Evolutionary conservation across 2,329 filamentous ascomycete species (phyloP).

Genomic region (Esteya vermicola): DNA sequence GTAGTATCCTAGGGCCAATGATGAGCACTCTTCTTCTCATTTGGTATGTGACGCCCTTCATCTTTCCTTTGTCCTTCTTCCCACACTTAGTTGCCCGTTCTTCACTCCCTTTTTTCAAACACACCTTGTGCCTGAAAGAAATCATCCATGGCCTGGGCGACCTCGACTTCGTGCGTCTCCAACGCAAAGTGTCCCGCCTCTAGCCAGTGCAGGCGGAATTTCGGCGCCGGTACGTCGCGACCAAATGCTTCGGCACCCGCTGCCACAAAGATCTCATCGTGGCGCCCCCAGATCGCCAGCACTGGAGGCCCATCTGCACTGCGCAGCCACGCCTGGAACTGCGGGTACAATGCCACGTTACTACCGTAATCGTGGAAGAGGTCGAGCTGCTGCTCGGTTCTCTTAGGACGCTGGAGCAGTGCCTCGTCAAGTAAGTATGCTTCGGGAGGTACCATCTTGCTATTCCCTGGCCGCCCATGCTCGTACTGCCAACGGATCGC

Average conservation of each 20-base stretch:
- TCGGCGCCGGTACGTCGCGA: slow-evolving; percentile 24
- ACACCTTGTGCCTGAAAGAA: slow-evolving; percentile 16
- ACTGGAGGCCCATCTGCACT: slow-evolving; percentile 31
- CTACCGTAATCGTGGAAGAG: slow-evolving; percentile 42
- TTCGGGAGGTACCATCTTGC: slow-evolving; percentile 25
- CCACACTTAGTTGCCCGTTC: too few relatives aligned
- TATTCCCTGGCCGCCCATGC: slow-evolving; percentile 20
- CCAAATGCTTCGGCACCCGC: slow-evolving; percentile 39
- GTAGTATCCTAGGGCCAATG: too few relatives aligned
- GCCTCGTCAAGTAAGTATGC: slow-evolving; percentile 36
- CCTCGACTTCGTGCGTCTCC: slow-evolving; percentile 18
- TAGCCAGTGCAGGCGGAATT: slow-evolving; percentile 32
- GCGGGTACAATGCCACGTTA: slow-evolving; percentile 38
- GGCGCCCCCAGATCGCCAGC: slow-evolving; percentile 43
- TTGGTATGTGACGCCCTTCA: too few relatives aligned
- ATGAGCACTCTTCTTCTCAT: too few relatives aligned
- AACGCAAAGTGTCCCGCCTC: slow-evolving; percentile 44
- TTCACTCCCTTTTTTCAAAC: slow-evolving; percentile 8
- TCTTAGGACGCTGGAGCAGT: slow-evolving; percentile 30
- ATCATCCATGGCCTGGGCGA: slow-evolving; percentile 14
- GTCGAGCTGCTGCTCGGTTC: slow-evolving; percentile 37
- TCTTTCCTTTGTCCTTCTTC: too few relatives aligned
- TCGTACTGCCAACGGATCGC: slow-evolving; percentile 30
- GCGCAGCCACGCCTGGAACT: slow-evolving; percentile 40
- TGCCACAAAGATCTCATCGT: slow-evolving; percentile 35